A percentile compares a stretch with the other conserved stretches of the same genome.
These are phyloP conservation scores for Tulasnella sp. DNA, from an alignment of 768 basidiomycete species.

Conservation along the genomic window DNA sequence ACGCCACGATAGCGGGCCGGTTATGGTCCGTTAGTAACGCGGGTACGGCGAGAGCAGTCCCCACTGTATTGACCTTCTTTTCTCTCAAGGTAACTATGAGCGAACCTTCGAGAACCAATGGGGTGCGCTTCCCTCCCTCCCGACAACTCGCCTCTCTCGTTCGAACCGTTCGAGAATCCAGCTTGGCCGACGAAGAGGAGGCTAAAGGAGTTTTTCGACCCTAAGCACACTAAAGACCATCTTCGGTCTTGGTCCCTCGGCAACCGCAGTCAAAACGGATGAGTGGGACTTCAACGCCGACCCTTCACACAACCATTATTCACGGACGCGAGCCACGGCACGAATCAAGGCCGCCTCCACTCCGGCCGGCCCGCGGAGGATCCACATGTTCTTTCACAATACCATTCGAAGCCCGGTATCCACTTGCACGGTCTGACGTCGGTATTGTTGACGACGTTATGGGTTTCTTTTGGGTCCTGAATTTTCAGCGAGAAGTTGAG, in stretches of 20 bases:
- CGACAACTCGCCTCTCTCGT: neutral
- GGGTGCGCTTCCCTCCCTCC: neutral
- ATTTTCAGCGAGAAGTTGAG: constrained; percentile 1
- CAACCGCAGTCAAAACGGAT: neutral
- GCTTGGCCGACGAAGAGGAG: too few species aligned
- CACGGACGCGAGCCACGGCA: neutral
- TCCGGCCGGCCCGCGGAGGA: constrained; percentile 3
- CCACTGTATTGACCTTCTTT: neutral
- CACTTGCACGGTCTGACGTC: constrained; percentile 17
- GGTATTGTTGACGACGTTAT: neutral
- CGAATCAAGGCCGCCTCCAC: neutral
- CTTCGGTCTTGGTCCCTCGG: neutral
- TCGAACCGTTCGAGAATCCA: too few species aligned
- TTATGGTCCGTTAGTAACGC: constrained; percentile 18
- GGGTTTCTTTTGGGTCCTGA: neutral
- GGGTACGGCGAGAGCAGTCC: neutral
- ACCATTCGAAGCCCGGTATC: neutral
- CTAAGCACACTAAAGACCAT: too few species aligned
- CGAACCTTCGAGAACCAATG: constrained; percentile 1
- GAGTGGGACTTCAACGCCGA: too few species aligned
- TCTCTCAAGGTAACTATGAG: neutral
- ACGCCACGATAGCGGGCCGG: neutral
- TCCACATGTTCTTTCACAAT: neutral
- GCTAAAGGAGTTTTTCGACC: too few species aligned
- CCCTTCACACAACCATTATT: neutral